Evolutionary conservation across 1,139 yeast species (phyloP), one percentile per base, ranked within the genome.

Genomic region (Suhomyces bolitotheri): DNA sequence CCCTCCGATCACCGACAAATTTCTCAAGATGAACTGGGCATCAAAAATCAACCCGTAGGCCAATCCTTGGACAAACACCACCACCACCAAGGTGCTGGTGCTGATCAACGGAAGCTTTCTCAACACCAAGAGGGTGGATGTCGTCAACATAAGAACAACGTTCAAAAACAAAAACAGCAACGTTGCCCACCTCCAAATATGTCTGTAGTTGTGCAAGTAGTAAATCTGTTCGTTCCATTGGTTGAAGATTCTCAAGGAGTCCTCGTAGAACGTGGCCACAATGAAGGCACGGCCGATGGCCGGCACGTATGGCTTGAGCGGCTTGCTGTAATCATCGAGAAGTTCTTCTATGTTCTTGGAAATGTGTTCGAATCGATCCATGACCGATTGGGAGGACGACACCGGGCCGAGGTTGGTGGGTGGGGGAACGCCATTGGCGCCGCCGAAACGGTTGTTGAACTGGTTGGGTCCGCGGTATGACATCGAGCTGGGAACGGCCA

Each of bases 171-270:
- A 72, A 53, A 89, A 86, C 20, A 78, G 35, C 20, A 84, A 73
- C n/a, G 92, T 88, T 40, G 90, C 60, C 73, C 86, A 79, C 49
- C 78, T 75, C 64, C 95, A 95, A 44, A 82, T 64, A 51, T 82
- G 88, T 55, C 96, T 81, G 66, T 82, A 85, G 50, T 78, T 78
- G 68, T 87, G 78, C 51, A 92, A 72, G 60, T 86, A 92, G 57
- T 80, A 82, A 20, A 88, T 88, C 62, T 92, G 98, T 54, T 89
- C 96, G 22, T 74, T 62, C 97, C 97, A 92, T 63, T 90, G 97
- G 11, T 89, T 71, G 41, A 82, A 56, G 52, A 92, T 87, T 60
- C 98, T 76, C 40, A 84, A 60, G 2, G 96, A 80, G 56, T 92
- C 98, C 62, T 92, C 98, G 51, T 81, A 78, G 58, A 90, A 92